Conservation (phyloP, 2,329 filamentous ascomycete species). For the Claviceps purpurea region DNA sequence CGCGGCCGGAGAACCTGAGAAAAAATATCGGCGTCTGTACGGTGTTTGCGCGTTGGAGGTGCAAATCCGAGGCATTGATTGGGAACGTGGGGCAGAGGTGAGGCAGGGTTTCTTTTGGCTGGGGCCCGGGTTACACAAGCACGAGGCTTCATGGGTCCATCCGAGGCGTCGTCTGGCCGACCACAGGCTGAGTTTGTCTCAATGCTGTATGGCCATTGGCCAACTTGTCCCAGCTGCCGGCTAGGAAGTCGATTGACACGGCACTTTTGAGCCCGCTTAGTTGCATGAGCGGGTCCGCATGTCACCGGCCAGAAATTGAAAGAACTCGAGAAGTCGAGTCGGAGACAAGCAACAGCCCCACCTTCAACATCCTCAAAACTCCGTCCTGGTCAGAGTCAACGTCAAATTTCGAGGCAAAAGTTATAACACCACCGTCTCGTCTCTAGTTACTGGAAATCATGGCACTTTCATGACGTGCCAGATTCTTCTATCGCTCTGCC, state of each 20-base stretch:
- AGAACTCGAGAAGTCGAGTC: background rate
- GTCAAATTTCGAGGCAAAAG: background rate
- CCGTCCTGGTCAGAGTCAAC: background rate
- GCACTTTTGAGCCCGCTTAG: conserved; percentile 2
- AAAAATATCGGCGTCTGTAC: conserved; percentile 1
- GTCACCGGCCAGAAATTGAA: background rate
- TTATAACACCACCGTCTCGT: background rate
- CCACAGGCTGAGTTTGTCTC: background rate
- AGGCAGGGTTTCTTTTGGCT: background rate
- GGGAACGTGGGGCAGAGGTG: no score
- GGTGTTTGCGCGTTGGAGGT: background rate
- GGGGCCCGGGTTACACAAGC: background rate
- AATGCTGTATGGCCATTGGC: background rate
- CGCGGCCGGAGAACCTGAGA: background rate
- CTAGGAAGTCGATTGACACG: background rate
- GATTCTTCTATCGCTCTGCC: background rate
- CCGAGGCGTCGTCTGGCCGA: no score
- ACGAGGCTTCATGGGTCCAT: background rate
- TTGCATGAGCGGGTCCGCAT: conserved; percentile 3
- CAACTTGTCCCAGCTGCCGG: background rate
- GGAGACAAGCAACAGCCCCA: background rate
- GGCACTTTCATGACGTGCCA: background rate
- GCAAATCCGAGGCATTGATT: no score
- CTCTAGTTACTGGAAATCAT: background rate
- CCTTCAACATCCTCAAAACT: background rate